Evolutionary conservation across 169 alveolate species (phyloP), one percentile per base, ranked within the genome.

Genomic region (Cryptosporidium sp.): DNA sequence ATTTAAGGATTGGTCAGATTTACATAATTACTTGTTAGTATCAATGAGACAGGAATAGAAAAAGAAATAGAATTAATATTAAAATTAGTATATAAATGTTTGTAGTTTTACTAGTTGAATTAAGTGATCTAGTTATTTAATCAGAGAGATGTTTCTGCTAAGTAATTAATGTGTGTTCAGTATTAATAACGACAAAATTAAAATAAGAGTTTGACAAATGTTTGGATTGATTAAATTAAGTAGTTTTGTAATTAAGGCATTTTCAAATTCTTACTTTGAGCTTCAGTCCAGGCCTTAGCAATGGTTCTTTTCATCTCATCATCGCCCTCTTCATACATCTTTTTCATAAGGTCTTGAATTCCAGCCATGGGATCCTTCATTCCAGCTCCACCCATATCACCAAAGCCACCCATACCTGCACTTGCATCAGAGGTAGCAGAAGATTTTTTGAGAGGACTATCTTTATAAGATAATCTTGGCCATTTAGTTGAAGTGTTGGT

Each of bases 211-310:
- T 48, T 48, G 23, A 48, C 12, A 48, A 48, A 14, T 48, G n/a
- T 48, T 12, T 48, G 5, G 14, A 14, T 48, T 14, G n/a, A 1
- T 48, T 14, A 48, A 48, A 48, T 14, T 48, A 48, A 48, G 10
- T 48, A 14, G 55, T 14, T 18, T 48, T 14, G 55, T 26, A 55
- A 55, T 33, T 65, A 65, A 21, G 71, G 71, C 71, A 65, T 62
- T 21, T 65, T 80, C 65, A 80, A 14, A 29, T 61, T 80, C 50
- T 91, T 91, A 33, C 74, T 70, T 26, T 91, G 87, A 3, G 96
- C 95, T 70, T 94, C 95, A 9, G 96, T 91, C 98, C 98, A 96
- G 51, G 98, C 98, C 89, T 96, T 97, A n/a, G 98, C 98, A 50
- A 96, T 96, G 58, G 98, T 96, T 70, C 97, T 92, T 84, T 96